phyloP scores from a whole-genome alignment of 108 stramenopile genomes.

The Skeletonema marinoi region DNA sequence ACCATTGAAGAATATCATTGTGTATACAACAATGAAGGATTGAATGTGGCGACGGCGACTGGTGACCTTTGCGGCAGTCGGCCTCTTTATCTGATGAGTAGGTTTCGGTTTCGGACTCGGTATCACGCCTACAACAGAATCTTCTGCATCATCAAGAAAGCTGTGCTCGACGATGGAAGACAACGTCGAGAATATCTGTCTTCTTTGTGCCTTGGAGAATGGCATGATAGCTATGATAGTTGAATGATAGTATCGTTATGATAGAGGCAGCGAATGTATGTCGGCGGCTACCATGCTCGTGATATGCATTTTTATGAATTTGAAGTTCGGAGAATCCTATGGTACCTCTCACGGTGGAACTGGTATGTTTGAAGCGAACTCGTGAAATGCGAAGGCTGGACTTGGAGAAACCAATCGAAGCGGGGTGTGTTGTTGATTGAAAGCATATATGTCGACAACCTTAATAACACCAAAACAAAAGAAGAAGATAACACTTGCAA shows the following conservation, averaged over 20 bases:
- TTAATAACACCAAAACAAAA: background rate
- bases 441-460: too few species aligned
- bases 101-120: background rate
- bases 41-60: background rate
- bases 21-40: conserved; percentile 5
- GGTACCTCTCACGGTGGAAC: too few species aligned
- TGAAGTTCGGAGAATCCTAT: too few species aligned
- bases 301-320: too few species aligned
- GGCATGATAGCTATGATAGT: background rate
- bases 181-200: background rate
- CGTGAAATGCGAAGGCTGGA: too few species aligned
- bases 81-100: background rate
- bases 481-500: background rate
- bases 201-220: background rate
- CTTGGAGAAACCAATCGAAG: too few species aligned
- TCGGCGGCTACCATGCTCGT: too few species aligned
- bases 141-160: conserved; percentile 1
- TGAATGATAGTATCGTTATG: too few species aligned
- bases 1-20: conserved; percentile 14
- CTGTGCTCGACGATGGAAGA: conserved; percentile 4
- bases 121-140: background rate
- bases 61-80: background rate
- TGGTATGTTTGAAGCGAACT: too few species aligned
- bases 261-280: too few species aligned
- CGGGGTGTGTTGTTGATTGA: background rate